A percentile compares a stretch with the other conserved stretches of the same genome.
Conservation (phyloP, 164 flowering plant genomes). For the Macadamia tetraphylla region DNA sequence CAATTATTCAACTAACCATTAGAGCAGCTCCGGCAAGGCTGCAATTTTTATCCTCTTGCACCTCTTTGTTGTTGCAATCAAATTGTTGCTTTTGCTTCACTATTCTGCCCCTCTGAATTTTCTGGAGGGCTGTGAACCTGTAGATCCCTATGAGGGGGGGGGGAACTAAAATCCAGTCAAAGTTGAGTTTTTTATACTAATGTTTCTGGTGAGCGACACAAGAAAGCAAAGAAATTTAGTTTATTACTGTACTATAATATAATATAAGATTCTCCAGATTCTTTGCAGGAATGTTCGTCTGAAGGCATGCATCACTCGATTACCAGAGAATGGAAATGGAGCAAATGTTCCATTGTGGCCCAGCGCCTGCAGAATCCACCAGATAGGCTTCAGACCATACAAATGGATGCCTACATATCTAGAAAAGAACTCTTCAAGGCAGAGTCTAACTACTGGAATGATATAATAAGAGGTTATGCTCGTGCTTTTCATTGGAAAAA, state of each 20-base stretch:
- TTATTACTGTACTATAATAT: not conserved
- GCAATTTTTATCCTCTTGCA: too few species aligned
- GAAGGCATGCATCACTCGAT: slow-evolving; percentile 76
- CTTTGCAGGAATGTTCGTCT: slow-evolving; percentile 67
- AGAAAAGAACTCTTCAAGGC: slow-evolving; percentile 86
- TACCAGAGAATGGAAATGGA: slow-evolving; percentile 86
- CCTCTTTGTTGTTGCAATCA: too few species aligned
- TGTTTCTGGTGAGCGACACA: too few species aligned
- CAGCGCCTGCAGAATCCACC: slow-evolving; percentile 73
- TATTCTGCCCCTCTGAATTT: too few species aligned
- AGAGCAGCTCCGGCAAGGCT: too few species aligned
- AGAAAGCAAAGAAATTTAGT: too few species aligned
- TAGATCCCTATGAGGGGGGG: too few species aligned
- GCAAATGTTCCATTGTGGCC: slow-evolving; percentile 81
- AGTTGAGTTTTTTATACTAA: too few species aligned
- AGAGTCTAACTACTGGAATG: slow-evolving; percentile 79
- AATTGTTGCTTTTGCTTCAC: too few species aligned
- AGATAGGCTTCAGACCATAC: slow-evolving; percentile 77
- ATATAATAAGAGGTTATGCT: slow-evolving; percentile 55
- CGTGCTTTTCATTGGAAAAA: slow-evolving; percentile 72
- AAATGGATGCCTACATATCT: slow-evolving; percentile 75
- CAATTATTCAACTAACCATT: too few species aligned
- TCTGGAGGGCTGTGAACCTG: too few species aligned
- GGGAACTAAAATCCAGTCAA: too few species aligned
- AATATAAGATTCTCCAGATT: not conserved